Base-by-base conservation (phyloP, 495 filamentous ascomycete species). In the Immersiella caudata region DNA sequence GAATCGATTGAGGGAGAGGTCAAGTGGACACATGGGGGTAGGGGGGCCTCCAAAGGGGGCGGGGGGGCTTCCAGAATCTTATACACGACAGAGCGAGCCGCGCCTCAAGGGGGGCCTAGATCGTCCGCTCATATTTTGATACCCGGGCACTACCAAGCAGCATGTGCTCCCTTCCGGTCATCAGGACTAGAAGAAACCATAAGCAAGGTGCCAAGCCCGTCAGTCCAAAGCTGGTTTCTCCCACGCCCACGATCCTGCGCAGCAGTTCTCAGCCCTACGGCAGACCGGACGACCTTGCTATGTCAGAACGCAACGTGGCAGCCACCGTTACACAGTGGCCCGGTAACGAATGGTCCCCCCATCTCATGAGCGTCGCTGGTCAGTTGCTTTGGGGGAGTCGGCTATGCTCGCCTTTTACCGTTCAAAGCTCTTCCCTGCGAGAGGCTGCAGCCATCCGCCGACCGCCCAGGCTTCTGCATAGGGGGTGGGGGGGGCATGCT, bases 291-390 rank as follows among this genome's bases (percentile, higher is more conserved):
- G 52, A 6, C n/a, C 24, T 55, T 55, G 4, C 20, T 22, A 29
- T 27, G 56, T 33, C 56, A 33, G 56, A 26, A 33, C 27, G 26
- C 56, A 59, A 59, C 56, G 56, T 59, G 56, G 56, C 27, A 26
- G 52, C 25, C 52, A 26, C 25, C 25, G 52, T 55, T 26, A 22
- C 52, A 55, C 22, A 25, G 56, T 35, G 56, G 56, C 9, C 22
- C 52, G 9, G 52, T n/a, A n/a, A 22, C 9, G n/a, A 12, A 46
- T 12, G 40, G 5, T 46, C 40, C 14, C 11, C 14, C 11, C 40
- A 46, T 46, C 40, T 46, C 40, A 46, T 46, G 40, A 46, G 6
- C 14, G 9, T 18, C 11, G 16, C 40, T 6, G 40, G 40, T 18
- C 40, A 46, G 40, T 46, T 4, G 11, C 40, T 46, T 2, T 18